phyloP scores from a whole-genome alignment of 1,284 basidiomycete species.

The Clitocybe nebularis region DNA sequence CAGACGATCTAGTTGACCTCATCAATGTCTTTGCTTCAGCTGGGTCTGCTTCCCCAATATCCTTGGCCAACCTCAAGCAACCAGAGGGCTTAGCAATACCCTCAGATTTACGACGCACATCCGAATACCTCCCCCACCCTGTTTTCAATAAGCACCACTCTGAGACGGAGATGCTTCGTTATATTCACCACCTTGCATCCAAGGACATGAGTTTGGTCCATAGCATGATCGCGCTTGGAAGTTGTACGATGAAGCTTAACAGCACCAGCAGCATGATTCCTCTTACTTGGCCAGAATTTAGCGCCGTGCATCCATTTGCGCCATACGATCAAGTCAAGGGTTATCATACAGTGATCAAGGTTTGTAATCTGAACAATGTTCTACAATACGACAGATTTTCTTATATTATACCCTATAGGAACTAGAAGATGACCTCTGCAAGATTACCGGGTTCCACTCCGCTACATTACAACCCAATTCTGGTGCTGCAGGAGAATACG shows the following conservation, averaged over 20 bases:
- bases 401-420: constrained; percentile 45
- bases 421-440: constrained; percentile 87
- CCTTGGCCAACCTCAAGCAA: constrained; percentile 40
- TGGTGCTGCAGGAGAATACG: constrained; percentile 94
- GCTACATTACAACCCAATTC: constrained; percentile 98
- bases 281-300: constrained; percentile 91
- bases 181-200: constrained; percentile 89
- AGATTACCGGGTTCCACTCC: constrained; percentile 92
- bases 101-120: constrained; percentile 61
- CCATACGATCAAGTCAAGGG: constrained; percentile 89
- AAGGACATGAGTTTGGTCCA: constrained; percentile 96
- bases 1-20: constrained; percentile 71
- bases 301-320: constrained; percentile 88
- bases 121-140: constrained; percentile 78
- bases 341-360: constrained; percentile 81
- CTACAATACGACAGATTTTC: neutral
- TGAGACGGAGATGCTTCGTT: constrained; percentile 97
- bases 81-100: constrained; percentile 47
- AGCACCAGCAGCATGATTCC: constrained; percentile 97
- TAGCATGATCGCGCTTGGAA: constrained; percentile 96
- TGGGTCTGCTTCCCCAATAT: constrained; percentile 38
- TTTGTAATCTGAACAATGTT: constrained; percentile 21
- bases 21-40: constrained; percentile 80
- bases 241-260: constrained; percentile 97
- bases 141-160: constrained; percentile 96